A percentile compares a stretch with the other conserved stretches of the same genome.
These are phyloP conservation scores for Tetracladium setigerum DNA, from an alignment of 495 filamentous ascomycete genomes.

Conservation along the genomic window DNA sequence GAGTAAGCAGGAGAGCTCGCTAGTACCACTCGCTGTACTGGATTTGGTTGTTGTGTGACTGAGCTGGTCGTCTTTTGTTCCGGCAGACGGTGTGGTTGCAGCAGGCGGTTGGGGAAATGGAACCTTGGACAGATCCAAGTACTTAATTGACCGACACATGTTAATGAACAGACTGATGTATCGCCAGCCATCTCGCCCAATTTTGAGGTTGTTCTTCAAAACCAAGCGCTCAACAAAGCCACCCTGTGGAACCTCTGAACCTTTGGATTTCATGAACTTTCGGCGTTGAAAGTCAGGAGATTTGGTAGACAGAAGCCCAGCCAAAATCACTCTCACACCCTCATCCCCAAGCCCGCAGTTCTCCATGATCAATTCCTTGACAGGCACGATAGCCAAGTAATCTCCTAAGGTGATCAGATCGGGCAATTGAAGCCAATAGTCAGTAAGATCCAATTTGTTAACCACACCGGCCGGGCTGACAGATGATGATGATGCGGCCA, in stretches of 20 bases:
- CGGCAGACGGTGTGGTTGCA: conserved; percentile 14
- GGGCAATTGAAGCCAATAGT: conserved; percentile 71
- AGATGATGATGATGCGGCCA: conserved; percentile 57
- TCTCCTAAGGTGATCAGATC: conserved; percentile 85
- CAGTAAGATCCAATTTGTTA: conserved; percentile 71
- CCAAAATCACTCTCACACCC: conserved; percentile 76
- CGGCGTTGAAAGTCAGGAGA: conserved; percentile 42
- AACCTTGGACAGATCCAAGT: conserved; percentile 78
- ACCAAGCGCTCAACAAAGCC: conserved; percentile 82
- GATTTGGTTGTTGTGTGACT: conserved; percentile 9
- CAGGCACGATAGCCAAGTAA: conserved; percentile 87
- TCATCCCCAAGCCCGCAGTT: conserved; percentile 82
- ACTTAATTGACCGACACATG: conserved; percentile 78
- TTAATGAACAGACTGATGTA: conserved; percentile 86
- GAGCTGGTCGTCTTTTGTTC: conserved; percentile 6
- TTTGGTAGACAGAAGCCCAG: conserved; percentile 77
- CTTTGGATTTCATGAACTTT: conserved; percentile 22
- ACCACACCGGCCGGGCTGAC: conserved; percentile 61
- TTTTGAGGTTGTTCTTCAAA: conserved; percentile 82
- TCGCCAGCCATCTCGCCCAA: conserved; percentile 81
- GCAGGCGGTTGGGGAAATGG: conserved; percentile 55
- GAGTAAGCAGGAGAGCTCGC: conserved; percentile 44
- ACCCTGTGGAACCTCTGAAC: conserved; percentile 32
- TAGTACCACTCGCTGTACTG: conserved; percentile 16
- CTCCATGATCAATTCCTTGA: conserved; percentile 77